Percentiles rank a stretch among this genome's conserved stretches.
phyloP scores from a whole-genome alignment of 306 rosid genomes.

The Sphenostylis stenocarpa region DNA sequence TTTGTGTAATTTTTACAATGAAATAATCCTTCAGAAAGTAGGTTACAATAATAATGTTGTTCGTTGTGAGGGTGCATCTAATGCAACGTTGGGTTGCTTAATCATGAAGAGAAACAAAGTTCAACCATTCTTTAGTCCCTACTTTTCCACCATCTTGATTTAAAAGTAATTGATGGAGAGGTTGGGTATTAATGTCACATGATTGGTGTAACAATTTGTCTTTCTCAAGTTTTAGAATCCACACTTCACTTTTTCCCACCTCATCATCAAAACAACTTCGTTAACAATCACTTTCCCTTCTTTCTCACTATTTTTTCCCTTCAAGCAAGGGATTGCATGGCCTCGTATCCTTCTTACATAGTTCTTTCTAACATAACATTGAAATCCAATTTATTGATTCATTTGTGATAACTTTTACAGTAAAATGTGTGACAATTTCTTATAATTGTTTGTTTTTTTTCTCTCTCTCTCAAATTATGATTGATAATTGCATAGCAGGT shows the following conservation, averaged over 20 bases:
- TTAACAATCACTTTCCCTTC: background rate
- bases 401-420: too few relatives aligned
- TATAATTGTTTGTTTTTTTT: too few relatives aligned
- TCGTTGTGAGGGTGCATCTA: too few relatives aligned
- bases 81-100: constrained; percentile 21
- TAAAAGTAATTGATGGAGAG: constrained; percentile 2
- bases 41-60: too few relatives aligned
- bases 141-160: constrained; percentile 23
- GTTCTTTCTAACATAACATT: too few relatives aligned
- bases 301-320: background rate
- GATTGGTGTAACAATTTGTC: background rate
- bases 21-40: too few relatives aligned
- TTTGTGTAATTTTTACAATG: too few relatives aligned
- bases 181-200: constrained; percentile 21
- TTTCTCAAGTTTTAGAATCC: constrained; percentile 8
- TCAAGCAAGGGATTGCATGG: too few relatives aligned
- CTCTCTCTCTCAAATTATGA: background rate
- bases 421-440: too few relatives aligned
- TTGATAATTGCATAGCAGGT: background rate
- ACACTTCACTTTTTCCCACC: background rate
- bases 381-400: too few relatives aligned
- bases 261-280: background rate
- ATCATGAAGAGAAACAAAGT: background rate
- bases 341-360: too few relatives aligned
- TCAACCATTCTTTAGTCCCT: background rate